phyloP scores from a whole-genome alignment of 176 grass and related monocot species.

The Rhipidocladum racemiflorum region DNA sequence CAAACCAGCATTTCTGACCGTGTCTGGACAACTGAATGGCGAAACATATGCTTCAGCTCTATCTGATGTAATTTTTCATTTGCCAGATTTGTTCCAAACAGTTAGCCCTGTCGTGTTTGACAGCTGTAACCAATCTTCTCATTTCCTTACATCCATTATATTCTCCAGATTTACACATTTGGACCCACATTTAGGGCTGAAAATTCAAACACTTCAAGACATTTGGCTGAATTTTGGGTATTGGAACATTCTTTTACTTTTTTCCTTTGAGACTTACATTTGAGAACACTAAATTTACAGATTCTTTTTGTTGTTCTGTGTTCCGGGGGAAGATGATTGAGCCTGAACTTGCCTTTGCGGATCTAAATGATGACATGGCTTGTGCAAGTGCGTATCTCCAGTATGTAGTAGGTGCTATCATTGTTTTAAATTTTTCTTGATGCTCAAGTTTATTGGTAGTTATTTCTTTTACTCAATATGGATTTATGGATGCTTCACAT shows the following conservation, averaged over 20 bases:
- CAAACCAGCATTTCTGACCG: constrained; percentile 97
- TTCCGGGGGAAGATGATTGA: constrained; percentile 88
- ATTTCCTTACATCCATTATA: constrained; percentile 28
- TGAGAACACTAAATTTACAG: constrained; percentile 33
- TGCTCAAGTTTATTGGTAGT: constrained; percentile 13
- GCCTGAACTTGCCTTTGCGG: constrained; percentile 96
- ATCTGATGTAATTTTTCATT: constrained; percentile 70
- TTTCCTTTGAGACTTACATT: constrained; percentile 19
- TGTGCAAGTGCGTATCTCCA: constrained; percentile 99
- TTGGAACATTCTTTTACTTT: constrained; percentile 30
- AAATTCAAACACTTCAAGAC: constrained; percentile 99
- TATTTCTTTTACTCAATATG: not conserved
- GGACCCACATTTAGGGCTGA: constrained; percentile 98
- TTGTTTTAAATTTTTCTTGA: constrained; percentile 30
- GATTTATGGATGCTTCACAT: not conserved
- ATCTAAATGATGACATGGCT: constrained; percentile 99
- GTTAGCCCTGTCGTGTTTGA: constrained; percentile 25
- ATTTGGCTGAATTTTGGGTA: constrained; percentile 99
- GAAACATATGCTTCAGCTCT: constrained; percentile 93
- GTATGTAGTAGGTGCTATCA: constrained; percentile 96
- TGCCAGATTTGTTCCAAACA: constrained; percentile 30
- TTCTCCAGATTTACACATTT: constrained; percentile 90
- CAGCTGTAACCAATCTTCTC: constrained; percentile 21
- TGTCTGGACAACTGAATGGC: constrained; percentile 93
- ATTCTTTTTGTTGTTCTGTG: constrained; percentile 20